Base-by-base conservation (phyloP, 2,329 filamentous ascomycete genomes). In the Dryadomyces sulphureus region DNA sequence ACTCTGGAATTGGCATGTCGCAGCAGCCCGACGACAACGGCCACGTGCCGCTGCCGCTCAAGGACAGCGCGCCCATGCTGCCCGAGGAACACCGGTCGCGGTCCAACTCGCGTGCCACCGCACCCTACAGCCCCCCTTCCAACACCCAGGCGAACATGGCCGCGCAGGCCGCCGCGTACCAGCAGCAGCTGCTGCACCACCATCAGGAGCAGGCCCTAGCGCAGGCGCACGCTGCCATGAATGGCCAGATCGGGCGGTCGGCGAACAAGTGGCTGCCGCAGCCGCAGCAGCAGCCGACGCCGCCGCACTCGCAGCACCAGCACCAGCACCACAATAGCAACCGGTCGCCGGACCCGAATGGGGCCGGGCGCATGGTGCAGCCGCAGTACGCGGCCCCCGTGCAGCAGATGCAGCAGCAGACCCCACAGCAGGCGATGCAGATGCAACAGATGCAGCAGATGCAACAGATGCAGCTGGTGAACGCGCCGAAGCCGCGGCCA, bases 201-300 rank as follows among this genome's bases (percentile, higher is more conserved):
- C 86, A 94, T 59, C 88, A 94, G 59, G 84, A 93, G 57, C 83
- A 89, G 57, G 84, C 85, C 34, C 78, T 90, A 72, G 77, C 78
- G 7, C 78, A 84, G 53, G 82, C 84, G 3, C 84, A 93, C 58
- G 82, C 88, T 54, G 78, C 82, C 50, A 81, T 87, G 68, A 70
- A 73, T 25, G 75, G 77, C 27, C 79, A 86, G 55, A 62, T 93
- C 7, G 75, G 82, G 48, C 77, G 84, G 52, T 81, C 76, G 52
- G 73, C 81, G 47, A 90, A 86, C 64, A 85, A 89, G 60, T 76
- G 79, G 55, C 77, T 77, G 41, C 50, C 43, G 17, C 52, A 45
- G 57, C 67, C 66, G 52, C 49, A 45, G 57, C 66, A 69, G 48
- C 66, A 73, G 53, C 67, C 67, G n/a, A 66, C 65, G 2, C 65